These are phyloP conservation scores for Scedosporium aurantiacum DNA, from an alignment of 2,329 filamentous ascomycete genomes.

Conservation along the genomic window DNA sequence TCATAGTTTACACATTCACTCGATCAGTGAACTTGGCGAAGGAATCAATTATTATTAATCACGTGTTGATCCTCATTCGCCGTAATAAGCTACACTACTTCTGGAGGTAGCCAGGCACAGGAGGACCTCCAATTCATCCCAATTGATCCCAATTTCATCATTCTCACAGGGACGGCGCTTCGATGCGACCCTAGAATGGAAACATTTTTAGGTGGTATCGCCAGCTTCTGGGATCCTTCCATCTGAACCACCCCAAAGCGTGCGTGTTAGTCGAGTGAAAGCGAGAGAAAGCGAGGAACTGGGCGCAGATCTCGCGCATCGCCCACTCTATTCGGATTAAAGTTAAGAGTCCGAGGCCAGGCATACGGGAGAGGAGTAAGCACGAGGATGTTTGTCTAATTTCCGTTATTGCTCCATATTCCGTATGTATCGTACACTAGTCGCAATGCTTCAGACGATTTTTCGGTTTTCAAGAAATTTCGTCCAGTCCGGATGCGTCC, in stretches of 20 bases:
- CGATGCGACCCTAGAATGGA: not conserved
- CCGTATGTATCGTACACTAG: not conserved
- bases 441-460: not conserved
- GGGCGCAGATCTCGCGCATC: not conserved
- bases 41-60: not conserved
- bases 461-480: not conserved
- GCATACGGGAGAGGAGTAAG: slow-evolving; percentile 12
- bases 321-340: not conserved
- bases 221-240: not conserved
- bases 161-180: not conserved
- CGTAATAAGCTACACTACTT: not conserved
- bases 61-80: not conserved
- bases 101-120: not conserved
- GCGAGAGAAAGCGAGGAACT: not conserved
- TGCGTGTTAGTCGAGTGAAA: not conserved
- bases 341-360: slow-evolving; percentile 6
- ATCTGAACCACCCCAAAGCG: not conserved
- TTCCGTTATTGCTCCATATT: not conserved
- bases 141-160: too few relatives aligned
- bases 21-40: not conserved
- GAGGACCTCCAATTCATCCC: too few relatives aligned
- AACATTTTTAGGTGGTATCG: not conserved
- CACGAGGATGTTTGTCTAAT: not conserved
- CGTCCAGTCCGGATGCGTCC: not conserved
- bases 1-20: not conserved